Evolutionary conservation across 345 rosid genomes (phyloP), one percentile per base, ranked within the genome.

Genomic region (Salix purpurea): DNA sequence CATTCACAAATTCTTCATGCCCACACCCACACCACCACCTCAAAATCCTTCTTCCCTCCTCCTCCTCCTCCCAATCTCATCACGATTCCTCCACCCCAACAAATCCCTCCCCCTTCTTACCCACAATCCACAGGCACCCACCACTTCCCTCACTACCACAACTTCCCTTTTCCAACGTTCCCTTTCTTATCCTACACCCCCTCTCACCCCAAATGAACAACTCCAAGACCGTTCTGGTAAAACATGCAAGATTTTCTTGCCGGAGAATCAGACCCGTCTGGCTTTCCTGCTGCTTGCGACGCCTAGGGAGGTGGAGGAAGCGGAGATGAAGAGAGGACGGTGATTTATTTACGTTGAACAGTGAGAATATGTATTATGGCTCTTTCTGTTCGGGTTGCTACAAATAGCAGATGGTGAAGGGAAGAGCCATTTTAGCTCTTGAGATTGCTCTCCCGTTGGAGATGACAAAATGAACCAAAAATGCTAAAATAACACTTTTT

Each of bases 151-250:
- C 32, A 30, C 32, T 30, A 30, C 32, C 32, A 30, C 32, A 30
- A 30, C 32, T 30, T 30, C 32, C 32, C 32, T 30, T 30, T 30
- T 30, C 72, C 82, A 21, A 81, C 80, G 82, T 74, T 78, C 89
- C 61, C 77, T 77, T 0, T 76, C 86, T 40, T 84, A 36, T 58
- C 89, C 89, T 64, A 76, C 88, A 6, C 67, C 85, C 83, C 48
- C 83, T 84, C 73, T 71, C 76, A 85, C 75, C 84, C 89, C n/a
- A 36, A 24, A 19, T 14, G 60, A 70, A 8, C 79, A 16, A 14
- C 74, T 21, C 32, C 67, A 36, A 18, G 77, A 79, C 16, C 82
- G 77, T 10, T 65, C 77, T 80, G 78, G 77, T 78, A 80, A 71
- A 84, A 86, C 76, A 84, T 80, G 84, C 86, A 82, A 65, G 72